A percentile compares a stretch with the other conserved stretches of the same genome.
These are phyloP conservation scores for Chaetomium sp. DNA, from an alignment of 2,329 filamentous ascomycete genomes.

Conservation along the genomic window DNA sequence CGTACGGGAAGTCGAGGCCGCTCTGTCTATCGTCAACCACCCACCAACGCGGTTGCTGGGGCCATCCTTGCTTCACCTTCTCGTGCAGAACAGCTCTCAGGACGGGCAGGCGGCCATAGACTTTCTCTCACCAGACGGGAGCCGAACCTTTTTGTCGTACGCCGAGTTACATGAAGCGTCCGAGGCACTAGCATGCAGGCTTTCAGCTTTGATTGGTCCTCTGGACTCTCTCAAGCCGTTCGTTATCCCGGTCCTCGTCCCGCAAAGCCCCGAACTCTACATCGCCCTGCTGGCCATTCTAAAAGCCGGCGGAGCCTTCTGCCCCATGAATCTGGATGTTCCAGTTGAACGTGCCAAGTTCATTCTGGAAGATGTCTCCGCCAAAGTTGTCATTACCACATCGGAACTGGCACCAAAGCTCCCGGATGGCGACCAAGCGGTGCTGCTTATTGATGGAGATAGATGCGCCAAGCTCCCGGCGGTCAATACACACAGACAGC, in stretches of 20 bases:
- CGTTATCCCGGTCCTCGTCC: conserved; percentile 74
- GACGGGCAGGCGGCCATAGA: conserved; percentile 61
- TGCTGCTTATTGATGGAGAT: conserved; percentile 42
- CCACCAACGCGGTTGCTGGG: conserved; percentile 46
- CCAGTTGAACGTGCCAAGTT: conserved; percentile 77
- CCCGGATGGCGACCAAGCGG: conserved; percentile 37
- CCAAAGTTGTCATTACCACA: conserved; percentile 68
- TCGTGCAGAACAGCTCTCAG: conserved; percentile 54
- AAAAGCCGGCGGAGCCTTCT: conserved; percentile 82
- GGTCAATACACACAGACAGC: conserved; percentile 18
- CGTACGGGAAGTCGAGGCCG: background rate
- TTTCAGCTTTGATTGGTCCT: conserved; percentile 41
- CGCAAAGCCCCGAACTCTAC: conserved; percentile 78
- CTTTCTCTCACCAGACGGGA: conserved; percentile 55
- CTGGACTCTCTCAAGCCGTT: conserved; percentile 39
- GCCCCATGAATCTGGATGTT: conserved; percentile 77
- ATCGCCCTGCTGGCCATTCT: conserved; percentile 75
- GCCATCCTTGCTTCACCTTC: conserved; percentile 54
- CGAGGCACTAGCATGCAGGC: conserved; percentile 55
- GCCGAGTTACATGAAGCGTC: conserved; percentile 61
- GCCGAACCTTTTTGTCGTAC: conserved; percentile 59
- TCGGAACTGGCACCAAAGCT: conserved; percentile 48
- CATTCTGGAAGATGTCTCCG: conserved; percentile 75
- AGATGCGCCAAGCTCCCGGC: background rate
- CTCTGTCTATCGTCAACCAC: conserved; percentile 52